Evolutionary conservation across 2,329 filamentous ascomycete genomes (phyloP).

Genomic region (Aureobasidium lini): DNA sequence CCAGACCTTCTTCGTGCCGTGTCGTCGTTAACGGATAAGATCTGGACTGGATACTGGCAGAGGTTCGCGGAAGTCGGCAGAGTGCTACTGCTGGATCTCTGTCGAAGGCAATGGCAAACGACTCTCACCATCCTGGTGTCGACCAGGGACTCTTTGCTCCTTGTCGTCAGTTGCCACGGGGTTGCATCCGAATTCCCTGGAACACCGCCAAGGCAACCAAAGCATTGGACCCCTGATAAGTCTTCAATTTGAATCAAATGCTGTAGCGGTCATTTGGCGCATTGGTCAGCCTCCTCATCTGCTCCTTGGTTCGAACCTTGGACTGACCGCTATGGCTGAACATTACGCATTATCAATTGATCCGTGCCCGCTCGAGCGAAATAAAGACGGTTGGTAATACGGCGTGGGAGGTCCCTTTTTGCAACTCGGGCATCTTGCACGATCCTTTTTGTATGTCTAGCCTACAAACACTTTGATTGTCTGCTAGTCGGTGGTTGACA

Average conservation of each 20-base stretch:
- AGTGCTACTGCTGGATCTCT: no score
- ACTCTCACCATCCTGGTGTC: no score
- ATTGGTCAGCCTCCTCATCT: not conserved
- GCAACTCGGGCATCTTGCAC: no score
- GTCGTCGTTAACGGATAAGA: no score
- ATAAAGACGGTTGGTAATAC: not conserved
- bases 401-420: conserved; percentile 2
- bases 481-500: no score
- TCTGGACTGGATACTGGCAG: no score
- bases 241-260: not conserved
- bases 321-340: not conserved
- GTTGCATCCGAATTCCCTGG: not conserved
- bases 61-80: no score
- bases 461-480: no score
- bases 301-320: conserved; percentile 2
- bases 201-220: not conserved
- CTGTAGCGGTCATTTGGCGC: conserved; percentile 4
- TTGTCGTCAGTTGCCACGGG: not conserved
- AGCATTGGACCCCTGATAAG: not conserved
- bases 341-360: not conserved
- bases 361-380: not conserved
- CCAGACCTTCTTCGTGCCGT: no score
- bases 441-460: not conserved
- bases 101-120: not conserved
- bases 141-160: no score